A percentile compares a stretch with the other conserved stretches of the same genome.
Conservation (phyloP, 192 early-diverging fungal genomes). For the Entophlyctis luteolus region DNA sequence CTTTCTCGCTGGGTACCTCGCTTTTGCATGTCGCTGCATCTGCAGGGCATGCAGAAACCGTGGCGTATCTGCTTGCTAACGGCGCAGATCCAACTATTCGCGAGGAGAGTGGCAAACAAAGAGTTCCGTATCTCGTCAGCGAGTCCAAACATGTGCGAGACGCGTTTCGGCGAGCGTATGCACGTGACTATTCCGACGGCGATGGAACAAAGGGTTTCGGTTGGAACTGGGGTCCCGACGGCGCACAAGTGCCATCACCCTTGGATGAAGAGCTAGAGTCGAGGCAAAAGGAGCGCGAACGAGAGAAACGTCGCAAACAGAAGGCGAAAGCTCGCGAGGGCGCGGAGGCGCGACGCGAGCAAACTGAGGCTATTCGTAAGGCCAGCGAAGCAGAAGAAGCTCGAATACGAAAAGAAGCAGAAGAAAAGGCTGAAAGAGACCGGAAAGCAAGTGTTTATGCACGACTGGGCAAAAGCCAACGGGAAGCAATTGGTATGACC, state of each 20-base stretch:
- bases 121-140: constrained; percentile 64
- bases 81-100: constrained; percentile 74
- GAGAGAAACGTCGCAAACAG: constrained; percentile 60
- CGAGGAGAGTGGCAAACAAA: constrained; percentile 33
- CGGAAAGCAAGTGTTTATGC: constrained; percentile 32
- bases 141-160: constrained; percentile 69
- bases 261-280: constrained; percentile 70
- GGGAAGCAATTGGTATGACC: constrained; percentile 53
- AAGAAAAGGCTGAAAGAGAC: constrained; percentile 53
- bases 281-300: constrained; percentile 63
- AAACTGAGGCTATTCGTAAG: constrained; percentile 20
- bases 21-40: constrained; percentile 74
- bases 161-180: constrained; percentile 68
- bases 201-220: neutral
- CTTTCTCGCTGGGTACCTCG: constrained; percentile 37
- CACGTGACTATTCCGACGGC: constrained; percentile 40
- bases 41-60: constrained; percentile 54
- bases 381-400: constrained; percentile 24
- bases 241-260: constrained; percentile 67
- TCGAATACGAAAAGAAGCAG: constrained; percentile 46
- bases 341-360: constrained; percentile 30
- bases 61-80: constrained; percentile 61
- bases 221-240: constrained; percentile 60
- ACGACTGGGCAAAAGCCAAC: constrained; percentile 35
- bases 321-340: constrained; percentile 51